Conservation (phyloP, 768 basidiomycete species). For the Rickenella mellea region DNA sequence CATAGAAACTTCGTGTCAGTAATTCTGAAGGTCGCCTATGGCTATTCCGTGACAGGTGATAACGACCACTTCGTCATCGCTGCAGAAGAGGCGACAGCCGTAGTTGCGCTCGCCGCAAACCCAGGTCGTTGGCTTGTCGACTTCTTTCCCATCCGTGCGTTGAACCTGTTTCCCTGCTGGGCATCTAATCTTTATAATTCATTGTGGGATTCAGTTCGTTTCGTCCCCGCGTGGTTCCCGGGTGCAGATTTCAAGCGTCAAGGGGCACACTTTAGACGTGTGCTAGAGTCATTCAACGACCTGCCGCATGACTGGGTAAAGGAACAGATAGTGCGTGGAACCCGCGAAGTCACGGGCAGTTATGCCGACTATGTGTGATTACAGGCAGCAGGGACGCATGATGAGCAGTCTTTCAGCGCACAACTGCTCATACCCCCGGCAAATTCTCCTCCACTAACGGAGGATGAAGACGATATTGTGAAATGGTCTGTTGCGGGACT, state of each 20-base stretch:
- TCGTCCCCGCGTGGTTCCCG: constrained; percentile 34
- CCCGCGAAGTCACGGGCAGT: not conserved
- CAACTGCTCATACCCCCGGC: constrained; percentile 19
- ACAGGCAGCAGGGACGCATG: constrained; percentile 16
- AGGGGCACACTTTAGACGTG: constrained; percentile 11
- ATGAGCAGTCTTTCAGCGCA: constrained; percentile 24
- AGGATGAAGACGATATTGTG: constrained; percentile 18
- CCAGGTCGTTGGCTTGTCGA: constrained; percentile 32
- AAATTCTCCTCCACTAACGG: constrained; percentile 6
- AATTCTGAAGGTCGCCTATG: constrained; percentile 30
- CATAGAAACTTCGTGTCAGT: constrained; percentile 24
- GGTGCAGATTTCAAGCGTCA: constrained; percentile 29
- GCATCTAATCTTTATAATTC: not conserved
- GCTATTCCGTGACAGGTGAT: constrained; percentile 24
- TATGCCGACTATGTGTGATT: not conserved
- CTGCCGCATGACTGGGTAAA: constrained; percentile 24
- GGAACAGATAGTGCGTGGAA: constrained; percentile 16
- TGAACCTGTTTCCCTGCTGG: not conserved
- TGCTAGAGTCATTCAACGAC: constrained; percentile 13
- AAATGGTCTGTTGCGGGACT: constrained; percentile 20
- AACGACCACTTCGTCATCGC: constrained; percentile 24
- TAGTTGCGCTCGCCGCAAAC: constrained; percentile 14
- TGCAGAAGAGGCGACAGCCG: constrained; percentile 22
- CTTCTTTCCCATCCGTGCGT: constrained; percentile 27
- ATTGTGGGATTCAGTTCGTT: constrained; percentile 19